Conservation (phyloP, 2,329 filamentous ascomycete species). For the Aspergillus intermedius region DNA sequence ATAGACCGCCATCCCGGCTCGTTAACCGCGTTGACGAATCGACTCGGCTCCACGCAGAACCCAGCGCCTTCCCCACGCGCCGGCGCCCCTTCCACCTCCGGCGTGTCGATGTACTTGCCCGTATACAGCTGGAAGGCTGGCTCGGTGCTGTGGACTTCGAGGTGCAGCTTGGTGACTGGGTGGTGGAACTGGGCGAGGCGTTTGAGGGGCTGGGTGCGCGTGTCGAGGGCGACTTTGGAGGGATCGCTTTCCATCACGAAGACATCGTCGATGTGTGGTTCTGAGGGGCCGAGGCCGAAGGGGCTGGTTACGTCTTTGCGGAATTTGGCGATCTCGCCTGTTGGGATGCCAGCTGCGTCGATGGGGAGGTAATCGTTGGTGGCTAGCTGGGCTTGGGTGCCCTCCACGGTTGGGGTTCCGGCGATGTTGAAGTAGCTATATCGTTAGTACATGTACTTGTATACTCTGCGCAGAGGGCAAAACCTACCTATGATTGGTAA, state of each 20-base stretch:
- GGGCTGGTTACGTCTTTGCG: constrained; percentile 57
- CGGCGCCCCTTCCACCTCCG: constrained; percentile 52
- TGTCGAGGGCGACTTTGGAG: constrained; percentile 57
- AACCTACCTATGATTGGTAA: constrained; percentile 87
- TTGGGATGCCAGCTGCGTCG: constrained; percentile 68
- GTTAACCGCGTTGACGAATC: constrained; percentile 85
- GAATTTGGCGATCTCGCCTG: constrained; percentile 57
- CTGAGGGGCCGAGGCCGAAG: constrained; percentile 64
- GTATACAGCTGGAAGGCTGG: constrained; percentile 97
- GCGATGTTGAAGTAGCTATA: constrained; percentile 63
- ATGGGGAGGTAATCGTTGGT: constrained; percentile 66
- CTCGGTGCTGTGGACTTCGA: constrained; percentile 86
- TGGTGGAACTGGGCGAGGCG: constrained; percentile 68
- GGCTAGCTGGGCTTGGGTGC: constrained; percentile 53
- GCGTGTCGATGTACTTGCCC: constrained; percentile 74
- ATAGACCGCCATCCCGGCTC: constrained; percentile 71
- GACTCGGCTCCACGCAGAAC: constrained; percentile 87
- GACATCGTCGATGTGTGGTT: constrained; percentile 82
- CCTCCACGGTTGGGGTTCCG: constrained; percentile 52
- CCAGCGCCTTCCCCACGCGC: constrained; percentile 63
- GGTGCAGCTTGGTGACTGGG: constrained; percentile 65
- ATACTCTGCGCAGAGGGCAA: neutral
- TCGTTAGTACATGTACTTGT: neutral
- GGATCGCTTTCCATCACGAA: constrained; percentile 69
- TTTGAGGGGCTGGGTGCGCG: constrained; percentile 56